Percentiles rank a stretch among this genome's conserved stretches.
phyloP scores from a whole-genome alignment of 305 asterid species.

The Fraxinus paxiana region DNA sequence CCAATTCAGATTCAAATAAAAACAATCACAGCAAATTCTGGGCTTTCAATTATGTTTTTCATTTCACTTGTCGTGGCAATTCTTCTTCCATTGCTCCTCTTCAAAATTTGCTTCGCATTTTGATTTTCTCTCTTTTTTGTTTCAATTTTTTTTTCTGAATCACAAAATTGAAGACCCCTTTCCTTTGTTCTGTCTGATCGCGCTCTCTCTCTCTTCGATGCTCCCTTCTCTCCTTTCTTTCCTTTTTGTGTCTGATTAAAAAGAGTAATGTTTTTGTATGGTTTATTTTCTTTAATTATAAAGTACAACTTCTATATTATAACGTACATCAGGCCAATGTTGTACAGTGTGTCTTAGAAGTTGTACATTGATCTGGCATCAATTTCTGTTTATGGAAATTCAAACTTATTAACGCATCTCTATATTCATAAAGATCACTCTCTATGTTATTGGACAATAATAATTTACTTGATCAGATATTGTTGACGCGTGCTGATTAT shows the following conservation, averaged over 20 bases:
- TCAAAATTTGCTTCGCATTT: constrained; percentile 30
- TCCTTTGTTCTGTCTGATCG: constrained; percentile 21
- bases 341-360: background rate
- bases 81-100: constrained; percentile 36
- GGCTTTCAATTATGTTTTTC: constrained; percentile 16
- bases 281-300: constrained; percentile 10
- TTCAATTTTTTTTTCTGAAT: constrained; percentile 23
- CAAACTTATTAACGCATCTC: background rate
- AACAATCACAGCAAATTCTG: background rate
- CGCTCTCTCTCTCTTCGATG: constrained; percentile 12
- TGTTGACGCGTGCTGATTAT: background rate
- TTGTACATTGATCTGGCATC: constrained; percentile 10
- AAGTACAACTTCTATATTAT: background rate
- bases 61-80: constrained; percentile 34
- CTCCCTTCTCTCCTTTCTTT: constrained; percentile 16
- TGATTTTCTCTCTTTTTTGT: constrained; percentile 5
- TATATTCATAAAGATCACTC: background rate
- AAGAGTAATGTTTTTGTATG: constrained; percentile 20
- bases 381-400: background rate
- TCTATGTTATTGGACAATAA: background rate
- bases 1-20: constrained; percentile 22
- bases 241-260: constrained; percentile 38
- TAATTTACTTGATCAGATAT: background rate
- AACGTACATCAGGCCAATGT: background rate
- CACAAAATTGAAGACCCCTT: constrained; percentile 40